phyloP scores from a whole-genome alignment of 1,284 basidiomycete species.

The Moesziomyces sp. region DNA sequence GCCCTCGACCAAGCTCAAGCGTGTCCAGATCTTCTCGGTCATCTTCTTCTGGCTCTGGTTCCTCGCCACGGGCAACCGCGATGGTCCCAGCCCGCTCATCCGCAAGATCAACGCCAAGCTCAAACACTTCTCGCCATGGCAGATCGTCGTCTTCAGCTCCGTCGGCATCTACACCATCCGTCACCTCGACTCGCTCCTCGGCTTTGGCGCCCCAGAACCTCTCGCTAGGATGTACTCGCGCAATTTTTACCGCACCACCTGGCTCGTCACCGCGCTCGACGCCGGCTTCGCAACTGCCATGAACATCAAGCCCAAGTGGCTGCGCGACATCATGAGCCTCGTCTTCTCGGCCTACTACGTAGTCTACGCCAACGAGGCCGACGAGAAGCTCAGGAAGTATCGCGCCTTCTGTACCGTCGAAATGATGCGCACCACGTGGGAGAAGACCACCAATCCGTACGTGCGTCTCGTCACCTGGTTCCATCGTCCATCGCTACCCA shows the following conservation, averaged over 20 bases:
- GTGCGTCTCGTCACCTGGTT: constrained; percentile 76
- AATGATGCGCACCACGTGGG: constrained; percentile 94
- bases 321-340: constrained; percentile 76
- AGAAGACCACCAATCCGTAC: constrained; percentile 93
- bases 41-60: constrained; percentile 56
- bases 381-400: constrained; percentile 85
- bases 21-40: constrained; percentile 56
- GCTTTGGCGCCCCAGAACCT: constrained; percentile 90
- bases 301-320: constrained; percentile 89
- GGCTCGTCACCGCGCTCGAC: constrained; percentile 87
- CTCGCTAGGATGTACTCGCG: constrained; percentile 82
- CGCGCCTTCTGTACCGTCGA: constrained; percentile 93
- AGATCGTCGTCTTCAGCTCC: constrained; percentile 85
- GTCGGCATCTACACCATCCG: constrained; percentile 85
- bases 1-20: constrained; percentile 59
- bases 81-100: constrained; percentile 49
- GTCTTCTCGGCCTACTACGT: constrained; percentile 91
- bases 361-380: constrained; percentile 89
- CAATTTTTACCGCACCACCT: constrained; percentile 95
- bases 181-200: constrained; percentile 87
- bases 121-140: constrained; percentile 88
- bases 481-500: constrained; percentile 74
- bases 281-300: constrained; percentile 96
- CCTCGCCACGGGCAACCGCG: constrained; percentile 35
- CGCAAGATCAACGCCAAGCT: constrained; percentile 36